A percentile compares a stretch with the other conserved stretches of the same genome.
Evolutionary conservation across 805 yeast species (phyloP).

Genomic region (Starmerella apicola): DNA sequence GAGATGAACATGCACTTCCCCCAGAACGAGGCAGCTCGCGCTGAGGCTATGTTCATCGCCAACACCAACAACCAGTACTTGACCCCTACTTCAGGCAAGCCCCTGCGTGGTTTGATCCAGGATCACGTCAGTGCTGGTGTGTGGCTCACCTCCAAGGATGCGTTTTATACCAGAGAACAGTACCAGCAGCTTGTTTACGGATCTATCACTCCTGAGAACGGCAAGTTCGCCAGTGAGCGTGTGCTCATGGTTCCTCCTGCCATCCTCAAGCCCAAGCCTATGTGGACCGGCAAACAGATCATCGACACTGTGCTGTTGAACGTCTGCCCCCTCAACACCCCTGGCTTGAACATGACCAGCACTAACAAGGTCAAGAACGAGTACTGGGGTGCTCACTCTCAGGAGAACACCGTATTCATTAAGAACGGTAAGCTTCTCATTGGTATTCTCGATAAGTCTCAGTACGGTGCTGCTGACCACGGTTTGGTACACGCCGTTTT

Average conservation of each 20-base stretch:
- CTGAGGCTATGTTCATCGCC: conserved; percentile 90
- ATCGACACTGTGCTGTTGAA: conserved; percentile 84
- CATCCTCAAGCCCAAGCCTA: conserved; percentile 38
- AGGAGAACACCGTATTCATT: conserved; percentile 78
- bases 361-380: conserved; percentile 85
- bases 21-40: conserved; percentile 91
- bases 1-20: conserved; percentile 99
- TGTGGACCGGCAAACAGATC: conserved; percentile 98
- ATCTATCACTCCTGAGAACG: conserved; percentile 93
- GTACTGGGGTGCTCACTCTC: conserved; percentile 81
- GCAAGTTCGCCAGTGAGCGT: conserved; percentile 53
- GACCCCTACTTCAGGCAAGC: conserved; percentile 97
- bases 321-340: conserved; percentile 73
- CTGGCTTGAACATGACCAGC: conserved; percentile 78
- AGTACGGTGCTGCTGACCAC: conserved; percentile 94
- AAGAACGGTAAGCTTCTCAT: conserved; percentile 73
- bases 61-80: conserved; percentile 95
- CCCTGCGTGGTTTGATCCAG: conserved; percentile 96
- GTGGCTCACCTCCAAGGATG: conserved; percentile 89
- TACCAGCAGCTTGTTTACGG: conserved; percentile 92
- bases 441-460: conserved; percentile 95
- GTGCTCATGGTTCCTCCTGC: conserved; percentile 83
- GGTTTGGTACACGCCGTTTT: conserved; percentile 95
- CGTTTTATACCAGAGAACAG: conserved; percentile 78
- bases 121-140: conserved; percentile 99